Percentiles rank a stretch among this genome's conserved stretches.
These are phyloP conservation scores for Xylaria sp. DNA, from an alignment of 2,329 filamentous ascomycete species.

Conservation along the genomic window DNA sequence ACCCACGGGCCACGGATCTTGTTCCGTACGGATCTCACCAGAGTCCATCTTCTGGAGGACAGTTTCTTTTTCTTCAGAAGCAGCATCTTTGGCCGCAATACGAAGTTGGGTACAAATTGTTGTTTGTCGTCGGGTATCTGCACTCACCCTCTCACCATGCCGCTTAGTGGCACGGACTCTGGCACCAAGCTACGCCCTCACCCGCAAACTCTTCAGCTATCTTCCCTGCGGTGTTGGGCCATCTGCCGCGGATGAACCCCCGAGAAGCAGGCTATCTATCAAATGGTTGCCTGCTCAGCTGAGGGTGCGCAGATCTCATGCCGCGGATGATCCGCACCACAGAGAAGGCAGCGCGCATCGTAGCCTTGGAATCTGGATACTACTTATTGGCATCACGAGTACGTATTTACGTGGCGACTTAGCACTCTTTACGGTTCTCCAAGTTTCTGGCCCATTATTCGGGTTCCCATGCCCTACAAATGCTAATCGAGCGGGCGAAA, in stretches of 20 bases:
- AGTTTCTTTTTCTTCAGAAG: not conserved
- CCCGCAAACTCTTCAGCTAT: not conserved
- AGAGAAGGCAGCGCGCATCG: not conserved
- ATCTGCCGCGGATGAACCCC: no score
- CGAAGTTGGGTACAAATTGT: not conserved
- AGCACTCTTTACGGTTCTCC: not conserved
- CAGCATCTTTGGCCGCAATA: not conserved
- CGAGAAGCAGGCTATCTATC: not conserved
- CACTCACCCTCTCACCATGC: not conserved
- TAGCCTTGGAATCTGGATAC: not conserved
- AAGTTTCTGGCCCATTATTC: not conserved
- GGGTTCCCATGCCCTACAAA: no score
- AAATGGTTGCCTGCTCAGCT: not conserved
- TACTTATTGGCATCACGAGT: not conserved
- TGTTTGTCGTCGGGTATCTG: not conserved
- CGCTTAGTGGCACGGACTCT: not conserved
- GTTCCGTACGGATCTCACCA: no score
- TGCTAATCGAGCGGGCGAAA: no score
- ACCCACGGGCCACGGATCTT: no score
- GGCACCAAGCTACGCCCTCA: not conserved
- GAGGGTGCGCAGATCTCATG: not conserved
- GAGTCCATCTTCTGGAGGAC: no score
- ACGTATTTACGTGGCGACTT: not conserved
- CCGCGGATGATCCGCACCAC: not conserved
- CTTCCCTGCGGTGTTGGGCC: not conserved